phyloP scores from a whole-genome alignment of 2,329 filamentous ascomycete genomes.

The Botrytis paeoniae region DNA sequence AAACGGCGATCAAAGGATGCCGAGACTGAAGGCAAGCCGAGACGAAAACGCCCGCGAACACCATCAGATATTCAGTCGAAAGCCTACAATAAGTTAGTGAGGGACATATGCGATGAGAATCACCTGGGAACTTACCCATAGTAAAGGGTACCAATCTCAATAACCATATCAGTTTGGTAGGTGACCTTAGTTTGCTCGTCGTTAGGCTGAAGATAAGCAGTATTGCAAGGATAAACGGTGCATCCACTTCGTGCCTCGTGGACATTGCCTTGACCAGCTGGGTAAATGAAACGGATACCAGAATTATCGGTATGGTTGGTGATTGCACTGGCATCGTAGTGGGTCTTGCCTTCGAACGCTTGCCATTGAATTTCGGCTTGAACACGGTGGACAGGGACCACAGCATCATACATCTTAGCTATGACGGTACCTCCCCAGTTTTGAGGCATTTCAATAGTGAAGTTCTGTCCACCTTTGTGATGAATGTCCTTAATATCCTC shows the following conservation, averaged over 20 bases:
- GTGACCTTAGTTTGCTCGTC: neutral
- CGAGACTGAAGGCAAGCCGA: neutral
- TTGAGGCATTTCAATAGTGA: neutral
- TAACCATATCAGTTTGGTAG: neutral
- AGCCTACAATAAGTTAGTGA: neutral
- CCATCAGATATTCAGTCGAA: neutral
- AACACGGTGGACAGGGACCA: neutral
- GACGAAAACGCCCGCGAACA: neutral
- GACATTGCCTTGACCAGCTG: neutral
- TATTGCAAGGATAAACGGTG: neutral
- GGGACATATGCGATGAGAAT: too few species aligned
- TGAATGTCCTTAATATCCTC: neutral
- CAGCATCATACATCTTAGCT: neutral
- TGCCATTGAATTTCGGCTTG: conserved; percentile 4
- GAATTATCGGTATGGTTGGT: conserved; percentile 7
- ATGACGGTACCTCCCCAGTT: neutral
- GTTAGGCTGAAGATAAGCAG: neutral
- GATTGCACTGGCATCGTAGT: conserved; percentile 10
- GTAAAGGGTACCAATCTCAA: neutral
- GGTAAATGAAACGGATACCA: neutral
- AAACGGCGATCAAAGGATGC: neutral
- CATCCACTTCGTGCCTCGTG: neutral
- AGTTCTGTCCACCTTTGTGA: neutral
- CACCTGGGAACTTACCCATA: neutral
- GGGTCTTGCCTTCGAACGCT: neutral